A percentile compares a stretch with the other conserved stretches of the same genome.
Evolutionary conservation across 441 rosid species (phyloP).

Genomic region (Flueggea neowawraea): DNA sequence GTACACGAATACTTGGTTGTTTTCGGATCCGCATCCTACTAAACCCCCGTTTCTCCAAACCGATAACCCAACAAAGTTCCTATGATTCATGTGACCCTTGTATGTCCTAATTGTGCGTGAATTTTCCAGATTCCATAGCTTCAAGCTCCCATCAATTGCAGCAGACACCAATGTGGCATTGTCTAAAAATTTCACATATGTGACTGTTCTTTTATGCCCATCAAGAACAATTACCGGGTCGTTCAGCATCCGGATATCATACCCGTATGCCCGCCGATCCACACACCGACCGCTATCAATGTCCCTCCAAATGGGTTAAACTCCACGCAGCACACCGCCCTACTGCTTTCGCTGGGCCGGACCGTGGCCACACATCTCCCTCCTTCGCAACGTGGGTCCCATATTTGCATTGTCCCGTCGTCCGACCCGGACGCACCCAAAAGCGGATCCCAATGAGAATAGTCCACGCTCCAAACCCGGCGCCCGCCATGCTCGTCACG

Average conservation of each 20-base stretch:
- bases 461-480: constrained; percentile 86
- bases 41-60: constrained; percentile 73
- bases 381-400: constrained; percentile 66
- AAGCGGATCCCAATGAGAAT: constrained; percentile 42
- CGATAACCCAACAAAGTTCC: constrained; percentile 82
- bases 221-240: constrained; percentile 40
- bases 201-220: constrained; percentile 71
- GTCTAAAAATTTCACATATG: constrained; percentile 56
- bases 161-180: constrained; percentile 44
- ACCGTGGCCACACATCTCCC: constrained; percentile 41
- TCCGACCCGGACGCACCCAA: constrained; percentile 86
- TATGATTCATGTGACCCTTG: constrained; percentile 59
- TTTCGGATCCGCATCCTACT: constrained; percentile 79
- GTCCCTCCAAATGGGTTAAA: constrained; percentile 59
- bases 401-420: constrained; percentile 83
- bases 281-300: constrained; percentile 68
- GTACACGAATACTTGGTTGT: constrained; percentile 64
- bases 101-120: constrained; percentile 42
- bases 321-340: constrained; percentile 73
- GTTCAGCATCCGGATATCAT: constrained; percentile 52
- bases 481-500: constrained; percentile 96
- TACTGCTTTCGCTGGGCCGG: constrained; percentile 46
- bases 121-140: constrained; percentile 45
- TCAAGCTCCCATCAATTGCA: constrained; percentile 68
- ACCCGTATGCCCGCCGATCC: constrained; percentile 59